A percentile compares a stretch with the other conserved stretches of the same genome.
phyloP scores from a whole-genome alignment of 2,329 filamentous ascomycete species.

The Aspergillus sp. region DNA sequence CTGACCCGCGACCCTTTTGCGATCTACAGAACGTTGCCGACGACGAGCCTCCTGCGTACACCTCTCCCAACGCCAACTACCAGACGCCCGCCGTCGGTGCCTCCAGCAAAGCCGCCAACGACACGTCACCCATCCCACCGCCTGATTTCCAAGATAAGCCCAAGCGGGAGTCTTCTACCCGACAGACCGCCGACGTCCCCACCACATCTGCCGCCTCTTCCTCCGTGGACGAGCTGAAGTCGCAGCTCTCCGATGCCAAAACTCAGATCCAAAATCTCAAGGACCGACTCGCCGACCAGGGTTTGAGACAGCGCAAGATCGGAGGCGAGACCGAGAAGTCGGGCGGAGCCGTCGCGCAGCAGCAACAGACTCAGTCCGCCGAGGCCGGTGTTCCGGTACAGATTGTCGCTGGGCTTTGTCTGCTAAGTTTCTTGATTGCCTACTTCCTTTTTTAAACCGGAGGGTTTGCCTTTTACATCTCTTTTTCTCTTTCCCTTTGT shows the following conservation, averaged over 20 bases:
- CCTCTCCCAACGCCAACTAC: conserved; percentile 53
- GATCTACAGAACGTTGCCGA: conserved; percentile 28
- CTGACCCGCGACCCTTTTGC: conserved; percentile 7
- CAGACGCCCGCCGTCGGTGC: conserved; percentile 46
- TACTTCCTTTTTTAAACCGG: conserved; percentile 84
- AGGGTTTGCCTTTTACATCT: conserved; percentile 10
- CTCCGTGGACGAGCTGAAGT: conserved; percentile 63
- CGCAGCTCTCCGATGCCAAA: conserved; percentile 73
- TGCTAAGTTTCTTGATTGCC: conserved; percentile 88
- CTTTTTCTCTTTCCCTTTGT: conserved; percentile 17
- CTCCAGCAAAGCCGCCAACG: conserved; percentile 40
- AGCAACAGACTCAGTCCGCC: conserved; percentile 54
- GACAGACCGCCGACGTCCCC: conserved; percentile 30
- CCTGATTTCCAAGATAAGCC: conserved; percentile 36
- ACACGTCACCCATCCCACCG: conserved; percentile 33
- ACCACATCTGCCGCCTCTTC: conserved; percentile 46
- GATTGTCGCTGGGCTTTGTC: conserved; percentile 77
- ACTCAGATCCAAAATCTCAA: conserved; percentile 68
- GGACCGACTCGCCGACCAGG: conserved; percentile 63
- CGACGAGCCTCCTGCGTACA: conserved; percentile 54
- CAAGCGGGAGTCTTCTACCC: conserved; percentile 41
- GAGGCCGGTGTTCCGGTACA: conserved; percentile 80
- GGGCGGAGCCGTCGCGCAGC: conserved; percentile 50
- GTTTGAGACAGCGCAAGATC: conserved; percentile 76
- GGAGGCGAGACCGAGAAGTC: conserved; percentile 55